Evolutionary conservation across 23 red algal species (phyloP), one percentile per base, ranked within the genome.

Genomic region (Pyropia yezoensis): DNA sequence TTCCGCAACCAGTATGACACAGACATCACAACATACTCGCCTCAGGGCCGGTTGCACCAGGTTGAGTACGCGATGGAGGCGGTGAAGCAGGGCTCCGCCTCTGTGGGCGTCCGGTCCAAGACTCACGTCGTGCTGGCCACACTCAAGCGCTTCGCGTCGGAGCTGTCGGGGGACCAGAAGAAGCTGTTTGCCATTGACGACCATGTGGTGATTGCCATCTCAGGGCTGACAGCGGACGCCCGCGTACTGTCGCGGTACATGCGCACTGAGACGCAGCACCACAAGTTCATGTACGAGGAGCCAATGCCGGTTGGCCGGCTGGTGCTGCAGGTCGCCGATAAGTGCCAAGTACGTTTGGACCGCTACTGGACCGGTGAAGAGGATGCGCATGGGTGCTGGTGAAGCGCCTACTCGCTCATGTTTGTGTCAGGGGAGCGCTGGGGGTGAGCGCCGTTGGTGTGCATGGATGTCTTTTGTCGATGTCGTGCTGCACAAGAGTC

Each of bases 1-100:
- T 98, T 98, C 67, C 85, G 94, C 61, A 91, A 86, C 69, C 85
- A 90, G 66, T 98, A 98, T 82, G 94, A 98, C 71, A 98, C 94
- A 9, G 94, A 98, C 57, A 82, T 98, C 19, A 98, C 94, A 5
- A 98, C 94, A 24, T 98, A 87, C 67, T 83, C 75, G 21, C 94
- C 94, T 1, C 94, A 98, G 62, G 94, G 94, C 9, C 84, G 94
- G 13, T 33, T 98, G 22, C 81, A 87, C 70, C 94, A 98, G 67
- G 74, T 98, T 49, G 94, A 98, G 80, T 98, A 98, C 68, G 94
- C 94, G 17, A 87, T 87, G 82, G 94, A 98, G 79, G 94, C 94
- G 49, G 94, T 98, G 50, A 98, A 98, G 67, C 94, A 98, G 83
- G 94, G 94, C 25, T 88, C 82, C 24, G 94, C 94, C 14, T 79